Base-by-base conservation (phyloP, 2,329 filamentous ascomycete genomes). In the Cercospora beticola region DNA sequence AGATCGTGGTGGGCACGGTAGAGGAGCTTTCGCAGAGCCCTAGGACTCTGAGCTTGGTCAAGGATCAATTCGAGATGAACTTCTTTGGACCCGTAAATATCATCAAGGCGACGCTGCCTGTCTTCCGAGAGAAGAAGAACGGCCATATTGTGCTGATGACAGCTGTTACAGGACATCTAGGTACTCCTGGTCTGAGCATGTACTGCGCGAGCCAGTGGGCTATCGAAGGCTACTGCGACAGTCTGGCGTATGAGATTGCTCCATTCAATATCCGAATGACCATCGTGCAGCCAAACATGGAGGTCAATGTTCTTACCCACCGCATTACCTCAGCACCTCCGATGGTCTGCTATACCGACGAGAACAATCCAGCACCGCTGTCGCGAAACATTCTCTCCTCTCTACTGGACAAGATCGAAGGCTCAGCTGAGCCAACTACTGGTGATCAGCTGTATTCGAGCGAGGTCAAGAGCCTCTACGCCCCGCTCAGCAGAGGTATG, bases 231-330 rank as follows among this genome's bases (percentile, higher is more conserved):
- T 97, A 95, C 79, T 97, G 94, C 82, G 94, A 98, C 81, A 88
- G 92, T 68, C 86, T 99, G 26, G 94, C 94, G 1, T 99, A 97
- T 81, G 95, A 99, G 81, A 91, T 99, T 71, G 81, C 94, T 0
- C 95, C 95, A 0, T 98, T 98, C 83, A 97, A 97, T 81, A 89
- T 98, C 82, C 97, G 94, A 80, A 88, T 98, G 79, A 97, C 93
- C 49, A 94, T 98, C 73, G 90, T 99, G 56, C 94, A 99, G 83
- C 93, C 94, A 28, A 96, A 93, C 80, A 93, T 97, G 82, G 94
- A 98, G 82, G 92, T 97, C 70, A 89, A 91, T 72, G 89, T 93
- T 33, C 85, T 98, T 67, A 95, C 92, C 30, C 97, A 97, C 81
- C 89, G 90, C 66, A 91, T 98, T 74, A 91, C 89, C 60, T 92